Conservation (phyloP, 805 yeast genomes). For the Sporopachydermia lactativora region DNA sequence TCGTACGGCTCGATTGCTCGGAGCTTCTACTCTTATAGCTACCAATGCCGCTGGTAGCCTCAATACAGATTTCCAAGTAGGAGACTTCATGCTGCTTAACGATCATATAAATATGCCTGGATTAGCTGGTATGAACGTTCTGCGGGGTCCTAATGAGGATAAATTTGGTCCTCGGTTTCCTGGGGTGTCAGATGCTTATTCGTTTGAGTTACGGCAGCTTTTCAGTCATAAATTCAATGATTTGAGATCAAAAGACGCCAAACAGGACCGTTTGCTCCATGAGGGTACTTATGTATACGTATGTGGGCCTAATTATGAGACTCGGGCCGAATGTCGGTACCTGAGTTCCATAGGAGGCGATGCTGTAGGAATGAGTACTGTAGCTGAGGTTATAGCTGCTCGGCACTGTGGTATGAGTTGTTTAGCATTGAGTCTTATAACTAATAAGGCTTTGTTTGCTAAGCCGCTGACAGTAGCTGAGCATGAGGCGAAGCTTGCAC, state of each 20-base stretch:
- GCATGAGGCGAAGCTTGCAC: conserved; percentile 42
- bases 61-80: conserved; percentile 51
- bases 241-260: conserved; percentile 21
- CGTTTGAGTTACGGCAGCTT: conserved; percentile 48
- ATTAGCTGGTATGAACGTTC: conserved; percentile 73
- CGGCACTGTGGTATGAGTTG: conserved; percentile 77
- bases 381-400: conserved; percentile 89
- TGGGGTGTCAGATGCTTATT: conserved; percentile 85
- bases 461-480: conserved; percentile 7
- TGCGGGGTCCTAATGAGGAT: conserved; percentile 75
- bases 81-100: conserved; percentile 80
- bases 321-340: conserved; percentile 81
- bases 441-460: conserved; percentile 66
- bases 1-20: conserved; percentile 55
- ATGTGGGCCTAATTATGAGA: conserved; percentile 90
- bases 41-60: conserved; percentile 98
- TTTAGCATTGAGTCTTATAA: conserved; percentile 73
- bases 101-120: conserved; percentile 93
- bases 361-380: conserved; percentile 96
- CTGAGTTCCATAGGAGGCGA: conserved; percentile 69
- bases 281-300: conserved; percentile 83
- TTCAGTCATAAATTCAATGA: conserved; percentile 41
- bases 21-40: conserved; percentile 33
- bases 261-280: conserved; percentile 40
- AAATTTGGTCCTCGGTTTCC: conserved; percentile 76